Evolutionary conservation across 805 yeast species (phyloP), one percentile per base, ranked within the genome.

Genomic region (Myxozyma lipomycoides): DNA sequence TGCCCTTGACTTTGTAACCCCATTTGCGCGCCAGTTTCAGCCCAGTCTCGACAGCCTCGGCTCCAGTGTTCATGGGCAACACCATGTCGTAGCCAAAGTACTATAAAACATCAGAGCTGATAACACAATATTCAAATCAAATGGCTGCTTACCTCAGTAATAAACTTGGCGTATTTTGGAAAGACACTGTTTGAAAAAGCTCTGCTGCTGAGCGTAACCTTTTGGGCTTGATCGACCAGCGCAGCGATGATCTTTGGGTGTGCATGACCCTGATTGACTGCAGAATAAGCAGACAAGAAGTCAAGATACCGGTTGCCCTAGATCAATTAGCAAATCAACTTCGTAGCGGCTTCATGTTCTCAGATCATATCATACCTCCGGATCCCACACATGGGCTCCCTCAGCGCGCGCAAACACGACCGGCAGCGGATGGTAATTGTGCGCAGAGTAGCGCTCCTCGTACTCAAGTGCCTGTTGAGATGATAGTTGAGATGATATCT

Each of bases 381-480:
- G 96, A 68, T 91, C 98, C 96, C 96, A 91, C 21, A 91, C 96
- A 59, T 86, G 84, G 24, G 96, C 96, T 44, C 98, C 98, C 52
- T 68, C 59, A 15, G 95, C 98, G 64, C 77, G 82, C 63, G 85
- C 77, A 71, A 91, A 86, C 15, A 91, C 97, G 53, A 91, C 96
- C 10, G 98, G 98, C 57, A 91, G 73, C 45, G 98, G 97, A 71
- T 88, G 96, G 74, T 91, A 91, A 76, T 91, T 91, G 73, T 90
- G 97, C 26, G 98, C 98, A 43, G 96, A 86, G 72, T 85, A 88
- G 55, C 84, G 73, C 49, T 78, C 70, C 70, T 91, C 97, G 71
- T 52, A 52, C 26, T 47, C 45, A 7, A 55, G 50, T 10, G 58
- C 52, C 37, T 46, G 26, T 4, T 26, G 42, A n/a, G 56, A 40